A percentile compares a stretch with the other conserved stretches of the same genome.
Evolutionary conservation across 306 rosid species (phyloP).

Genomic region (Prunus mume): DNA sequence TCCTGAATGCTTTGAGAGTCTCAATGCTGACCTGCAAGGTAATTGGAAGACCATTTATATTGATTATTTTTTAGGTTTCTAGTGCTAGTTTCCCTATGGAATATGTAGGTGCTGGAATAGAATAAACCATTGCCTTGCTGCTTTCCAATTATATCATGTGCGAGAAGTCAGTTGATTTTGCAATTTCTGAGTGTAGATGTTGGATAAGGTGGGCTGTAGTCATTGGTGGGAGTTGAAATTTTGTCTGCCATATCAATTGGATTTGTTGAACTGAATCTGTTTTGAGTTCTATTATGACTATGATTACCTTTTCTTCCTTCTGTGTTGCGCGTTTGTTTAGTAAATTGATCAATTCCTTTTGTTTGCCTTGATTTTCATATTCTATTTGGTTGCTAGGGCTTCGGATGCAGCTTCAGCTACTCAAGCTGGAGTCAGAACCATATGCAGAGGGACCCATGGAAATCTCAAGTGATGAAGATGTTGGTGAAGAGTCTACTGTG

Average conservation of each 20-base stretch:
- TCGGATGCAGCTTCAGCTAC: conserved; percentile 89
- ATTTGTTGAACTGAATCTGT: not conserved
- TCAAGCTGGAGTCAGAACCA: conserved; percentile 74
- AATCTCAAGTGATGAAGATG: conserved; percentile 75
- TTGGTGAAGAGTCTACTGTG: conserved; percentile 40
- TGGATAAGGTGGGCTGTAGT: not conserved
- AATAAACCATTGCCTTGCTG: not conserved
- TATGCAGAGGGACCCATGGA: conserved; percentile 56
- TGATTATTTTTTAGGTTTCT: conserved; percentile 5
- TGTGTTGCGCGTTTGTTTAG: not conserved
- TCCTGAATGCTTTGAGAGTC: conserved; percentile 91
- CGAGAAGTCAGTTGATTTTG: conserved; percentile 1
- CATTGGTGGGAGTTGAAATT: not conserved
- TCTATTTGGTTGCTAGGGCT: conserved; percentile 54
- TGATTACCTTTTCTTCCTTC: not conserved
- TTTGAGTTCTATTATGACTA: not conserved
- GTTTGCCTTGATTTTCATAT: conserved; percentile 13
- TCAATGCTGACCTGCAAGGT: conserved; percentile 91
- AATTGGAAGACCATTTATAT: conserved; percentile 23
- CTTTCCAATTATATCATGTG: not conserved
- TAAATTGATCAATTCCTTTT: not conserved
- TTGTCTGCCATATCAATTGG: not conserved
- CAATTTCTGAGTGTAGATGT: not conserved
- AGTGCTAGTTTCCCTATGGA: not conserved
- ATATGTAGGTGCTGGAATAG: not conserved